Conservation (phyloP, 2,329 filamentous ascomycete species). For the Helotiales sp. region DNA sequence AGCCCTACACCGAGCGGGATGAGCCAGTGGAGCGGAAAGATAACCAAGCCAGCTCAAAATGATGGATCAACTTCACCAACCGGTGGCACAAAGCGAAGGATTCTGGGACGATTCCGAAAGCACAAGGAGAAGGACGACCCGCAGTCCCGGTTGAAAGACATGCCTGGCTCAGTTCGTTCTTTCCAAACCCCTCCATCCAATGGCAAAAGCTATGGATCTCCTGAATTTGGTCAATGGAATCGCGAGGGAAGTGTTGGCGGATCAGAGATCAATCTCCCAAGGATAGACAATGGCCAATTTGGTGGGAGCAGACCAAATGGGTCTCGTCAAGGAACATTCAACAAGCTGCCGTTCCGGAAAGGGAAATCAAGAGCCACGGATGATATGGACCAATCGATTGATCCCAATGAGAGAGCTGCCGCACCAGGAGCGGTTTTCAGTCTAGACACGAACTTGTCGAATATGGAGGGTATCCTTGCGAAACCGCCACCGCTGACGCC, state of each 20-base stretch:
- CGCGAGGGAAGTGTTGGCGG: slow-evolving; percentile 40
- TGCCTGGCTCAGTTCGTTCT: slow-evolving; percentile 59
- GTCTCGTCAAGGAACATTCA: slow-evolving; percentile 40
- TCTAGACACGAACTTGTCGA: slow-evolving; percentile 84
- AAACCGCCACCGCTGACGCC: slow-evolving; percentile 73
- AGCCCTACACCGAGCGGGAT: slow-evolving; percentile 82
- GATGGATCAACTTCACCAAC: slow-evolving; percentile 55
- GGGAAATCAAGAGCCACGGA: slow-evolving; percentile 56
- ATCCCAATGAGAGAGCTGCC: slow-evolving; percentile 29
- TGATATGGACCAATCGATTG: slow-evolving; percentile 58
- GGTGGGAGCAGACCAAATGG: slow-evolving; percentile 17
- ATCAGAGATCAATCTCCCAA: slow-evolving; percentile 37
- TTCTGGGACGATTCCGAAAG: slow-evolving; percentile 42
- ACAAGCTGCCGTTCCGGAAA: slow-evolving; percentile 67
- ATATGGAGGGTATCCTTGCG: slow-evolving; percentile 90
- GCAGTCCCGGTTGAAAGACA: slow-evolving; percentile 50
- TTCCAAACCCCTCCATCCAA: slow-evolving; percentile 47
- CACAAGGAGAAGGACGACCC: slow-evolving; percentile 61
- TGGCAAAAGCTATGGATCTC: slow-evolving; percentile 33
- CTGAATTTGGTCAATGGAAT: slow-evolving; percentile 39
- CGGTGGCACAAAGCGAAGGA: slow-evolving; percentile 37
- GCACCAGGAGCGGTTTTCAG: slow-evolving; percentile 64
- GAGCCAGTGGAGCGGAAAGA: slow-evolving; percentile 56
- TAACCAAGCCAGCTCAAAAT: slow-evolving; percentile 35
- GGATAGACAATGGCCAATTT: slow-evolving; percentile 32